Evolutionary conservation across 2,329 filamentous ascomycete genomes (phyloP).

Genomic region (Botrytis elliptica): DNA sequence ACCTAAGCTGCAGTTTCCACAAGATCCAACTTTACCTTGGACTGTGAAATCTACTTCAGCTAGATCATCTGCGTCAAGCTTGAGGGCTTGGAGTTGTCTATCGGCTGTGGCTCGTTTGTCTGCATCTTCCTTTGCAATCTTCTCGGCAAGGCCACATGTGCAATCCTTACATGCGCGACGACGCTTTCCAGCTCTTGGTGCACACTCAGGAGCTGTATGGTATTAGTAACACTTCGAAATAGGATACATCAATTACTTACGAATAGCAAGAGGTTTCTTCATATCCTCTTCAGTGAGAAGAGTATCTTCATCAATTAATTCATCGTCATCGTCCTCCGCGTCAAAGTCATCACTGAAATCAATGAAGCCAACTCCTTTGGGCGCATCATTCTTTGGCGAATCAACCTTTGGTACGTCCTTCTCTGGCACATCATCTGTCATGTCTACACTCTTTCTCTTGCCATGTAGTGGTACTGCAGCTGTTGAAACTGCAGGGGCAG

Average conservation of each 20-base stretch:
- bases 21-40: constrained; percentile 93
- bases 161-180: constrained; percentile 97
- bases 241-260: constrained; percentile 54
- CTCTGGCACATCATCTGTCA: constrained; percentile 26
- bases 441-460: constrained; percentile 35
- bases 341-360: constrained; percentile 56
- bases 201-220: constrained; percentile 72
- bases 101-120: constrained; percentile 65
- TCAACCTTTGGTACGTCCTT: background rate
- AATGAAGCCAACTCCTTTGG: constrained; percentile 65
- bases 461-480: constrained; percentile 35
- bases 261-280: constrained; percentile 71
- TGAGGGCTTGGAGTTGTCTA: constrained; percentile 61
- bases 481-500: constrained; percentile 39
- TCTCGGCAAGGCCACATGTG: constrained; percentile 86
- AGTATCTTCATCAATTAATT: constrained; percentile 87
- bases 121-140: constrained; percentile 80
- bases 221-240: constrained; percentile 20
- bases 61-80: constrained; percentile 74
- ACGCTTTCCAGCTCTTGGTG: constrained; percentile 82
- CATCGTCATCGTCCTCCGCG: constrained; percentile 65
- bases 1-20: constrained; percentile 89
- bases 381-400: constrained; percentile 28
- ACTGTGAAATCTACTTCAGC: constrained; percentile 95
- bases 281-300: constrained; percentile 84